Evolutionary conservation across 2,329 filamentous ascomycete species (phyloP), one percentile per base, ranked within the genome.

Genomic region (Talaromyces verruculosus): DNA sequence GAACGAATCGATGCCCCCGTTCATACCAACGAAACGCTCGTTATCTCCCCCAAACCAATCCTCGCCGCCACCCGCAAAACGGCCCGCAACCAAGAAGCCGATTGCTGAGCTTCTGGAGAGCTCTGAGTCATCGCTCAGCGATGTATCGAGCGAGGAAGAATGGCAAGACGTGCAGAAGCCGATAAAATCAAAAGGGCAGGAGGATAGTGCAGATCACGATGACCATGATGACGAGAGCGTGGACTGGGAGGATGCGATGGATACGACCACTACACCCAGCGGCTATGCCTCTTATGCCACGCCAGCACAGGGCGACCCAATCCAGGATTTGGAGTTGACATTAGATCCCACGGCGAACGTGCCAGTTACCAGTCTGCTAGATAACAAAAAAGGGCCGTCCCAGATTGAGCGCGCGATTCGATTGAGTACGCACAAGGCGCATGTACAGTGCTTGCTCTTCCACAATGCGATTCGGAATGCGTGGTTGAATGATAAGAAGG

Each of bases 391-490:
- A 74, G 93, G 92, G 0, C 91, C 91, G 0, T 90, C 91, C 2
- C 97, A 97, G 78, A 87, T 90, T 33, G 92, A 97, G 74, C 87
- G 92, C 61, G 86, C 88, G 67, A 90, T 94, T 65, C 86, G 95
- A 30, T 85, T 89, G 39, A 84, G 88, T 3, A 93, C 92, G 0
- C 95, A 99, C 77, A 91, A 91, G 71, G 84, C 97, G 70, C 95
- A 99, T 77, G 93, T 98, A 1, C 89, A 96, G 75, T 87, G 88
- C 62, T 81, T 99, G 17, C 84, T 99, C 67, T 97, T 90, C 84
- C 93, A 98, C 75, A 98, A 98, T 74, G 87, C 91, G 0, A 79
- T 95, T 15, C 87, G 91, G 49, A 97, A 98, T 75, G 83, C 87
- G 0, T 98, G 94, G 89, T 80, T 93, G 22, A 91, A 91, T 70